Evolutionary conservation across 2,329 filamentous ascomycete genomes (phyloP), one percentile per base, ranked within the genome.

Genomic region (Nakataea oryzae): DNA sequence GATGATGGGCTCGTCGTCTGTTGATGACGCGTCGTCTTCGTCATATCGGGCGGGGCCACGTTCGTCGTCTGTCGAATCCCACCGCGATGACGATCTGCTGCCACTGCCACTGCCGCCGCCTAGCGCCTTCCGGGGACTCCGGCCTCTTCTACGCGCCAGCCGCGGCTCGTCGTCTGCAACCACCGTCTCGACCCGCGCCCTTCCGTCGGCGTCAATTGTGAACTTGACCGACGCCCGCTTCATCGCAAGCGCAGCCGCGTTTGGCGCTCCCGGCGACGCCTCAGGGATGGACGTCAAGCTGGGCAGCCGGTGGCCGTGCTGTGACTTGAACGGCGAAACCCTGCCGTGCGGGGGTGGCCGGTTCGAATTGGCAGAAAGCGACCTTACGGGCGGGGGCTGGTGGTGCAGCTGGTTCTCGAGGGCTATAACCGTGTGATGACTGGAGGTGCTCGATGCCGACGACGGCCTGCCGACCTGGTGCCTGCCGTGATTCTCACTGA

Each of bases 1-100:
- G 59, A 87, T 79, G 64, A 87, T 87, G 14, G 83, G 83, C 62
- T 87, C 85, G 61, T 87, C 85, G 64, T 88, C 85, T 4, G 79
- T 80, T 0, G 84, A 86, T 1, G 83, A 86, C 2, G 80, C 79
- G 58, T 80, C 79, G 32, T 81, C 75, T 6, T 75, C 70, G 7
- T 71, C 78, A 17, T 57, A 9, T 3, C 21, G 14, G 24, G 9
- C 86, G 1, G 82, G 85, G 2, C 79, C 79, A 57, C 80, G 79
- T 30, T 81, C 75, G 5, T 74, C 69, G 7, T 71, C 78, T 0
- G 79, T 80, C 6, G 78, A 79, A 17, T 77, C 76, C 74, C 76
- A 79, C 28, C 54, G 54, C 3, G 26, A 27, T 28, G 27, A 58
- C 13, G 27, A 29, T 24, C 21, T 34, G 26, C 26, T 32, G 13